These are phyloP conservation scores for Filobasidium floriforme DNA, from an alignment of 768 basidiomycete species.

Conservation along the genomic window DNA sequence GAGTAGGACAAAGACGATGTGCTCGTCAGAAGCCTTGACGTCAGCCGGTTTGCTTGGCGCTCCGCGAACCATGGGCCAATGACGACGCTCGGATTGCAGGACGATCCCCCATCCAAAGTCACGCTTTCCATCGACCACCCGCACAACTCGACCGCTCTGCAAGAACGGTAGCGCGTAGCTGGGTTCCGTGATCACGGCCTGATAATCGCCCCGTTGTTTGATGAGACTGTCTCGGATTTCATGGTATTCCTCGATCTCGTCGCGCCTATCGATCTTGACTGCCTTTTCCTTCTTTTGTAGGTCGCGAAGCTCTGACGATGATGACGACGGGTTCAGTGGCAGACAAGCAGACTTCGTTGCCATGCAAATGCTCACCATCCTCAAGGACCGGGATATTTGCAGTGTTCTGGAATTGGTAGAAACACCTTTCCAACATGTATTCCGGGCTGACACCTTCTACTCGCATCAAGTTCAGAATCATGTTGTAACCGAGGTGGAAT, in stretches of 20 bases:
- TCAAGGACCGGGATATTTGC: slow-evolving; percentile 65
- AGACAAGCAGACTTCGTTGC: not conserved
- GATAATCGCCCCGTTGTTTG: slow-evolving; percentile 77
- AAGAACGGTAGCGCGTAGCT: slow-evolving; percentile 91
- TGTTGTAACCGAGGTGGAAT: slow-evolving; percentile 97
- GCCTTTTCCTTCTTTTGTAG: slow-evolving; percentile 32
- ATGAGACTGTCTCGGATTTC: slow-evolving; percentile 88
- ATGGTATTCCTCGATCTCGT: slow-evolving; percentile 78
- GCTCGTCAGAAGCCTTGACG: slow-evolving; percentile 80
- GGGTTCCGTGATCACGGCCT: slow-evolving; percentile 88
- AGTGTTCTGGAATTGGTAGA: slow-evolving; percentile 96
- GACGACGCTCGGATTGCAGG: slow-evolving; percentile 80
- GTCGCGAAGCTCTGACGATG: slow-evolving; percentile 1
- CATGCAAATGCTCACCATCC: slow-evolving; percentile 54
- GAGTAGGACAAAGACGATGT: slow-evolving; percentile 84
- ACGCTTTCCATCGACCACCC: slow-evolving; percentile 71
- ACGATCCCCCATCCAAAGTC: slow-evolving; percentile 98
- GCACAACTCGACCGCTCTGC: slow-evolving; percentile 83
- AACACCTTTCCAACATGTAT: slow-evolving; percentile 94
- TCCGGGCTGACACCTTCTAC: slow-evolving; percentile 98
- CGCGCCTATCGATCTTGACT: slow-evolving; percentile 75
- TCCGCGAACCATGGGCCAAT: slow-evolving; percentile 36
- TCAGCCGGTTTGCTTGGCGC: slow-evolving; percentile 55
- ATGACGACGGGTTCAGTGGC: not conserved
- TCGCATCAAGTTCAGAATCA: slow-evolving; percentile 96